Evolutionary conservation across 1,284 basidiomycete species (phyloP).

Genomic region (Trametes hirsuta): DNA sequence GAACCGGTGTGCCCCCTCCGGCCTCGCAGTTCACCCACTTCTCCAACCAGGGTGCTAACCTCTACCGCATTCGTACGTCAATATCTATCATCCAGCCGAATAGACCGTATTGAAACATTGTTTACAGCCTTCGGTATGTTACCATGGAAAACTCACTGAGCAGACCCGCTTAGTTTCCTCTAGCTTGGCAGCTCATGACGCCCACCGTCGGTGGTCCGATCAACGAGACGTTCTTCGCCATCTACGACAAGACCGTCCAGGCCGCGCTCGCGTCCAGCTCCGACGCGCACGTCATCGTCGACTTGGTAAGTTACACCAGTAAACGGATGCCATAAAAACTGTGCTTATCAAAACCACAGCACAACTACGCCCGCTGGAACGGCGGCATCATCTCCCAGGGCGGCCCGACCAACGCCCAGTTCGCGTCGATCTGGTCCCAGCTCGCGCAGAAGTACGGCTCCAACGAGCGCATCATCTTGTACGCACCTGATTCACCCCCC

Average conservation of each 20-base stretch:
- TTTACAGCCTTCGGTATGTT: conserved; percentile 36
- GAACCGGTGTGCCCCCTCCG: conserved; percentile 42
- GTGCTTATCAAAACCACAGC: conserved; percentile 27
- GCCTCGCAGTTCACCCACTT: conserved; percentile 48
- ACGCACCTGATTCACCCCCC: neutral
- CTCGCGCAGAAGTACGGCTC: conserved; percentile 54
- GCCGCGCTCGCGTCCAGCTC: conserved; percentile 46
- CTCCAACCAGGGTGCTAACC: conserved; percentile 46
- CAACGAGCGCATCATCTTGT: conserved; percentile 53
- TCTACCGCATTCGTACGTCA: conserved; percentile 48
- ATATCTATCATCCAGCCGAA: neutral
- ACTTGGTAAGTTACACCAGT: conserved; percentile 34
- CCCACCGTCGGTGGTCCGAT: conserved; percentile 51
- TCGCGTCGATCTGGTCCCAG: conserved; percentile 55
- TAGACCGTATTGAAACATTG: neutral
- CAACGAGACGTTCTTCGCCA: conserved; percentile 42
- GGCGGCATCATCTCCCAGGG: conserved; percentile 54
- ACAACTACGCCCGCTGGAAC: conserved; percentile 59
- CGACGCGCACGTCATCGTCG: conserved; percentile 53
- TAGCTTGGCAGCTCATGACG: conserved; percentile 57
- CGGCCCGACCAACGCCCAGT: conserved; percentile 55
- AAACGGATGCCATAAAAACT: rapidly evolving
- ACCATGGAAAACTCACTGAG: neutral
- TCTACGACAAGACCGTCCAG: conserved; percentile 53
- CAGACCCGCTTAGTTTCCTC: neutral